Evolutionary conservation across 495 filamentous ascomycete species (phyloP), one percentile per base, ranked within the genome.

Genomic region (Rostrohypoxylon terebratum): DNA sequence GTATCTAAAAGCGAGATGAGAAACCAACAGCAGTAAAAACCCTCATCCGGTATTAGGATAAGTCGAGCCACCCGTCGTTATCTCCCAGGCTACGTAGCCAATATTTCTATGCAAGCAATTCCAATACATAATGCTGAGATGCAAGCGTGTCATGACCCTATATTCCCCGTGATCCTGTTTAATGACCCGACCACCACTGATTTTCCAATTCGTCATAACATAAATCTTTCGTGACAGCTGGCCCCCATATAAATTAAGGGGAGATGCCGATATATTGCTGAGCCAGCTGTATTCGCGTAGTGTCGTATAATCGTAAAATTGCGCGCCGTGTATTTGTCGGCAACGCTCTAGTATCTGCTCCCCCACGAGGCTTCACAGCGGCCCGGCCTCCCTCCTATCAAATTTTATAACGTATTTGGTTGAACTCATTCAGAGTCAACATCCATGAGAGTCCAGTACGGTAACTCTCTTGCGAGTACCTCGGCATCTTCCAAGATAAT

Each of bases 361-460:
- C 51, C 59, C 48, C 51, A 16, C 6, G 28, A 72, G 64, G 70
- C 40, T 44, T 21, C 20, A 36, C 40, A 20, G 2, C 13, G 53
- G 48, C 34, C 36, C 13, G 53, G 48, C 34, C 36, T 42, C 54
- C 33, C 55, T 34, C 51, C 20, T 28, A 14, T 44, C 58, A 14
- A 33, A 38, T 47, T 48, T 66, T 63, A 42, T 66, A 74, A 74
- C 71, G 71, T 74, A 73, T 66, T 2, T 44, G 33, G 44, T 40
- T 63, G 63, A 31, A 36, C 58, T 81, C 68, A 82, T 64, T 83
- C 78, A 8, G 82, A 84, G 61, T 84, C 82, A 45, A 85, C 77
- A 67, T 86, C 81, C 81, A 84, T 85, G 28, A 81, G 73, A 28
- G 75, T 77, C 71, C 82, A 87, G 58, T 84, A 85, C 25, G 85